A percentile compares a stretch with the other conserved stretches of the same genome.
Conservation (phyloP, 2,329 filamentous ascomycete species). For the Penicillium rolfsii region DNA sequence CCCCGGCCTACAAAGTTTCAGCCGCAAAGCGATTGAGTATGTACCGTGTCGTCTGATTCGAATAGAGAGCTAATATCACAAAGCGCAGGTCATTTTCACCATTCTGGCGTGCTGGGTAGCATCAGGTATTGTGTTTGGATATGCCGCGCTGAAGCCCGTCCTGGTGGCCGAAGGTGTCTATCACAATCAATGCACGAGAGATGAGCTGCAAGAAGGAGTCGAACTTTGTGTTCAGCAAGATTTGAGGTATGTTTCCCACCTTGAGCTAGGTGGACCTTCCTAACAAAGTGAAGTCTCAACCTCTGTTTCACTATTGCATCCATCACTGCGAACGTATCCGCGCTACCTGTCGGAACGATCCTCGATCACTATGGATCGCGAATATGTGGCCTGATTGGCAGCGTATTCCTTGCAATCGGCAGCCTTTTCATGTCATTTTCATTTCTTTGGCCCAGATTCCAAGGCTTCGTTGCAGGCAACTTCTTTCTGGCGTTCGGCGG, state of each 20-base stretch:
- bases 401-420: conserved; percentile 67
- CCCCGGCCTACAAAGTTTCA: conserved; percentile 56
- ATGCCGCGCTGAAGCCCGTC: conserved; percentile 81
- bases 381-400: conserved; percentile 71
- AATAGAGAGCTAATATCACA: conserved; percentile 10
- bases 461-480: conserved; percentile 75
- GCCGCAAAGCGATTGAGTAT: conserved; percentile 40
- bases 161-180: conserved; percentile 75
- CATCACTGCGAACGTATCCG: conserved; percentile 83
- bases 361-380: conserved; percentile 83
- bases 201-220: conserved; percentile 54
- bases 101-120: conserved; percentile 75
- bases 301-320: conserved; percentile 92
- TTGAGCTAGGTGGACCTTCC: background rate
- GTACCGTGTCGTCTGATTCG: background rate
- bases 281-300: conserved; percentile 62
- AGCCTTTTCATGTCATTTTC: conserved; percentile 73
- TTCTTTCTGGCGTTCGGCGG: conserved; percentile 76
- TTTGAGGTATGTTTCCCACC: conserved; percentile 45
- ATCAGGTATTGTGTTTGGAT: conserved; percentile 81
- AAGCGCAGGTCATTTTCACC: conserved; percentile 65
- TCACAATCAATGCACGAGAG: conserved; percentile 62
- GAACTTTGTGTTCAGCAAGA: conserved; percentile 63
- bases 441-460: conserved; percentile 61
- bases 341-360: conserved; percentile 80